Percentiles rank a stretch among this genome's conserved stretches.
Evolutionary conservation across 2,329 filamentous ascomycete species (phyloP).

Genomic region (Elsinoe australis): DNA sequence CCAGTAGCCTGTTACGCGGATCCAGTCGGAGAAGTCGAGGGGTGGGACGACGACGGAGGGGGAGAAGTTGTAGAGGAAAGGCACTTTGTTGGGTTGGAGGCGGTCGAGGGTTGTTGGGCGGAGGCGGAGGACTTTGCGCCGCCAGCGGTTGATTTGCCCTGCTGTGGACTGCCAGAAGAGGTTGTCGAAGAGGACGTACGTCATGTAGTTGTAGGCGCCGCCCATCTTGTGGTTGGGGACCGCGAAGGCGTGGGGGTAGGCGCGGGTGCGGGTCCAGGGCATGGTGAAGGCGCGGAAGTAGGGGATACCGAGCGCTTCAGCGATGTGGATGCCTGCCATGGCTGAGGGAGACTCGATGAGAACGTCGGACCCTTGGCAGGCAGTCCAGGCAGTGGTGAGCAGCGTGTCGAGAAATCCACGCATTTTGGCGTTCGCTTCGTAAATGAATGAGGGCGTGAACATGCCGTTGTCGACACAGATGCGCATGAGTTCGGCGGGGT

Average conservation of each 20-base stretch:
- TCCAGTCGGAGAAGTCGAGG: conserved; percentile 95
- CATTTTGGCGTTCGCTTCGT: conserved; percentile 79
- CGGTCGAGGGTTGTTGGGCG: conserved; percentile 78
- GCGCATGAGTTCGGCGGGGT: conserved; percentile 89
- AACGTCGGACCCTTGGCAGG: conserved; percentile 79
- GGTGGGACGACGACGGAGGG: conserved; percentile 89
- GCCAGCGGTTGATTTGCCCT: conserved; percentile 86
- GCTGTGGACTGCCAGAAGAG: conserved; percentile 94
- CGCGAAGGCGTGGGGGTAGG: conserved; percentile 93
- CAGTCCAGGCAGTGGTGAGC: conserved; percentile 69
- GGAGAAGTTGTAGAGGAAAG: conserved; percentile 96
- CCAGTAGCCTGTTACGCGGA: conserved; percentile 96
- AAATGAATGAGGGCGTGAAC: conserved; percentile 86
- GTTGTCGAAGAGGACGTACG: conserved; percentile 92
- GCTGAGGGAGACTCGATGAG: conserved; percentile 92
- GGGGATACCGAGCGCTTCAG: conserved; percentile 82
- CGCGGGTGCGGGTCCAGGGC: conserved; percentile 94
- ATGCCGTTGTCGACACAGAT: conserved; percentile 96
- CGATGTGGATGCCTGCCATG: conserved; percentile 97
- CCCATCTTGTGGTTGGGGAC: conserved; percentile 91
- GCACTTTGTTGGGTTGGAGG: conserved; percentile 94
- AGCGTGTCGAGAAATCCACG: conserved; percentile 92
- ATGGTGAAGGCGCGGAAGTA: conserved; percentile 98
- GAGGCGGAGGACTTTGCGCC: conserved; percentile 69
- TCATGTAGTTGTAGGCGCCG: conserved; percentile 88